Evolutionary conservation across 495 filamentous ascomycete species (phyloP).

Genomic region (Elaphomyces granulatus): DNA sequence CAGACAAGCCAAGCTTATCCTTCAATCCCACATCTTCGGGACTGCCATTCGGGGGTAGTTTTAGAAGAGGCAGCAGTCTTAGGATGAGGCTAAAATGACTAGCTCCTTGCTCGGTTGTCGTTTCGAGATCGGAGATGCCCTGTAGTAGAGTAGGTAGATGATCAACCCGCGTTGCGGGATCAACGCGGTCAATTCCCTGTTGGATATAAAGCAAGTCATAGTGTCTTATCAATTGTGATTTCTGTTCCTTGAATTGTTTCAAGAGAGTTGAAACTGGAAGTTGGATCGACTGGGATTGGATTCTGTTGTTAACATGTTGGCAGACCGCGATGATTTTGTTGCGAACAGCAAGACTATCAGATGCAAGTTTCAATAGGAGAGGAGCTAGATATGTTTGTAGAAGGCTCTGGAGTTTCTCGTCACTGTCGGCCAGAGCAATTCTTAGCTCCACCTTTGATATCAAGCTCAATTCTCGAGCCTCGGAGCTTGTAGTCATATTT

Average conservation of each 20-base stretch:
- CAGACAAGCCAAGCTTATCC: constrained; percentile 46
- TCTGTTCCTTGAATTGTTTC: constrained; percentile 77
- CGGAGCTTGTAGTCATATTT: constrained; percentile 30
- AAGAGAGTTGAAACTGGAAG: constrained; percentile 72
- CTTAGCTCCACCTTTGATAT: constrained; percentile 83
- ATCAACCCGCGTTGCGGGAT: constrained; percentile 44
- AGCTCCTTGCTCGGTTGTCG: constrained; percentile 45
- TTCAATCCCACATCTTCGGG: constrained; percentile 61
- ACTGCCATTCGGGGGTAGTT: constrained; percentile 58
- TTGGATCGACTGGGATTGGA: constrained; percentile 54
- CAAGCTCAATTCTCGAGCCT: constrained; percentile 67
- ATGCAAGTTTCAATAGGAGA: constrained; percentile 69
- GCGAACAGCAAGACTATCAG: constrained; percentile 64
- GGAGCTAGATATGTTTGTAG: constrained; percentile 69
- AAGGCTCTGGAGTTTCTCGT: constrained; percentile 60
- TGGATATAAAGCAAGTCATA: constrained; percentile 85
- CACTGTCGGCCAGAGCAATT: constrained; percentile 75
- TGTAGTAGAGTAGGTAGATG: constrained; percentile 58
- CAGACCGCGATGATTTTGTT: constrained; percentile 65
- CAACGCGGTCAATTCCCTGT: constrained; percentile 63
- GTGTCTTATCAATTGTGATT: constrained; percentile 58
- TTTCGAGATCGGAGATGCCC: constrained; percentile 54
- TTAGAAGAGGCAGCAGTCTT: constrained; percentile 54
- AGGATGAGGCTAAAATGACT: constrained; percentile 76
- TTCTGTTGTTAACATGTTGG: constrained; percentile 65